Base-by-base conservation (phyloP, 345 rosid species). In the Draba incana region DNA sequence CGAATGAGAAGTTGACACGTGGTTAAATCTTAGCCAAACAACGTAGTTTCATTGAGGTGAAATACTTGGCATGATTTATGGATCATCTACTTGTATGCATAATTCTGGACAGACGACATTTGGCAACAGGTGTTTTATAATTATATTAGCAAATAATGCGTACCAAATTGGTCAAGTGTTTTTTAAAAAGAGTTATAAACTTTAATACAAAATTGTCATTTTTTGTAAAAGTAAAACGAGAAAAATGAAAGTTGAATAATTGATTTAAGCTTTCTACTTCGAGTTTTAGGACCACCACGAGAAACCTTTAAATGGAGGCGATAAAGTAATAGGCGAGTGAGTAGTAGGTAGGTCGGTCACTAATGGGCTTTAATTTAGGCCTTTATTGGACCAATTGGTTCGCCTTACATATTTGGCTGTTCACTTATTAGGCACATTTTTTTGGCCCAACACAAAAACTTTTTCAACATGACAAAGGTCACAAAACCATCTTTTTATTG, bases 21-120 rank as follows among this genome's bases (percentile, higher is more conserved):
- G 84, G 84, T 30, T 0, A 2, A 70, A 28, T 61, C 86, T 88
- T 86, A 90, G 88, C 97, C 96, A 74, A 52, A 78, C 55, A 47
- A 58, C 47, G 0, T 53, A 60, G 25, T 54, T 28, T 76, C 46
- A 10, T 16, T 16, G 0, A 45, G 28, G 51, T 44, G 45, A 49
- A 56, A 20, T 11, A 45, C 67, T 66, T 66, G 67, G 62, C 62
- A 52, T 8, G 12, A 44, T 54, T 61, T 33, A 62, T 44, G 16
- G 12, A 24, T 25, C 37, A 33, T 43, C 43, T 59, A 74, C 72
- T 60, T 60, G 77, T 52, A 52, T 44, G 43, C 43, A 60, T 27
- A 16, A 3, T 60, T 66, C 43, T 74, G 67, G 5, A 52, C 67
- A 4, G 10, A 59, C 10, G 72, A 74, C 77, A 74, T 74, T 14